These are phyloP conservation scores for Eucalyptus pumila DNA, from an alignment of 345 rosid genomes.

Conservation along the genomic window DNA sequence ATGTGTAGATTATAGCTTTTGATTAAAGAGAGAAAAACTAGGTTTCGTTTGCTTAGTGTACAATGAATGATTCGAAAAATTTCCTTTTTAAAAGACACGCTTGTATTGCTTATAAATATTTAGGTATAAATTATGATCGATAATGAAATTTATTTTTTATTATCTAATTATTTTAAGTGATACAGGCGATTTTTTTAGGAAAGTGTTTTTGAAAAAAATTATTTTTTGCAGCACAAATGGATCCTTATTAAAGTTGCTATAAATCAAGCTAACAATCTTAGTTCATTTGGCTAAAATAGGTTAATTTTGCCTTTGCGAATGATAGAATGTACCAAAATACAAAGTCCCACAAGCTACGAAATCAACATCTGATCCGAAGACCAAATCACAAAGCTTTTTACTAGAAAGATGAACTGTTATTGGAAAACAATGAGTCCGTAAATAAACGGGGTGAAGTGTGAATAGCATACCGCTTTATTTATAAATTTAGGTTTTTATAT, in stretches of 20 bases:
- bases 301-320: neutral
- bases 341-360: neutral
- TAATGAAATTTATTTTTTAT: neutral
- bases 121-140: neutral
- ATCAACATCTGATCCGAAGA: too few relatives aligned
- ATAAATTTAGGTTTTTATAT: neutral
- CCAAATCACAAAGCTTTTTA: neutral
- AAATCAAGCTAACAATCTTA: neutral
- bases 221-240: rapidly evolving
- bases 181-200: neutral
- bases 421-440: neutral
- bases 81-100: rapidly evolving
- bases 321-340: neutral
- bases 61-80: neutral
- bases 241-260: neutral
- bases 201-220: neutral
- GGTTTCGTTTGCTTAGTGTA: neutral
- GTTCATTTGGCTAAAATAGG: neutral
- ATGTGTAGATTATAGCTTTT: neutral
- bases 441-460: neutral
- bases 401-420: neutral
- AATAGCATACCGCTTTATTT: neutral
- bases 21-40: neutral
- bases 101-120: neutral
- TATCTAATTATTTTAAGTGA: neutral